Conservation (phyloP, 2,329 filamentous ascomycete species). For the Neoarthrinium moseri region DNA sequence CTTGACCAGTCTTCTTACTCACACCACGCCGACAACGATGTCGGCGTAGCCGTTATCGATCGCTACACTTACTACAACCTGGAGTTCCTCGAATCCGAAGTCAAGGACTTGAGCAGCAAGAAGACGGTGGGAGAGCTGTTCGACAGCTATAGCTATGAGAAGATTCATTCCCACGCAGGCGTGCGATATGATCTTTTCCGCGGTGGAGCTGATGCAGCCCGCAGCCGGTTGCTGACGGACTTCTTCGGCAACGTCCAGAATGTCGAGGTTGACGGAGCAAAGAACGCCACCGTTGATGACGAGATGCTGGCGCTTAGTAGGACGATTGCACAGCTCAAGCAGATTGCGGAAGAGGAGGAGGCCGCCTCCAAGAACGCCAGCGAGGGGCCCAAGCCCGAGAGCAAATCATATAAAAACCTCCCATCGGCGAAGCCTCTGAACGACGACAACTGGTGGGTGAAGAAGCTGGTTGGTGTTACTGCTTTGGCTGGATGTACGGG, state of each 20-base stretch:
- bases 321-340: constrained; percentile 56
- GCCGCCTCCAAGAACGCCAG: constrained; percentile 26
- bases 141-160: constrained; percentile 90
- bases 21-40: constrained; percentile 96
- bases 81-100: constrained; percentile 90
- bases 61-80: constrained; percentile 98
- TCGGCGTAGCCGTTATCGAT: constrained; percentile 97
- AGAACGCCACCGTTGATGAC: constrained; percentile 61
- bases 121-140: constrained; percentile 92
- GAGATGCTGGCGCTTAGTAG: constrained; percentile 76
- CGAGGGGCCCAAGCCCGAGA: constrained; percentile 18
- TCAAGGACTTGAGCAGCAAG: constrained; percentile 81
- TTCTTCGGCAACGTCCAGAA: constrained; percentile 99
- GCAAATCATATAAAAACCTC: constrained; percentile 31
- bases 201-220: constrained; percentile 74
- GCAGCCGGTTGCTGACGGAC: constrained; percentile 83
- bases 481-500: constrained; percentile 61
- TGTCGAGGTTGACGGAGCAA: constrained; percentile 76
- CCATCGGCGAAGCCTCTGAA: constrained; percentile 60
- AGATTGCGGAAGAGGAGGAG: constrained; percentile 45
- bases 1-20: constrained; percentile 96
- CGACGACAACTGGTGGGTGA: constrained; percentile 66
- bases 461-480: constrained; percentile 61
- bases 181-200: constrained; percentile 94
- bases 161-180: constrained; percentile 91